A percentile compares a stretch with the other conserved stretches of the same genome.
phyloP scores from a whole-genome alignment of 306 rosid genomes.

The Fagus crenata region DNA sequence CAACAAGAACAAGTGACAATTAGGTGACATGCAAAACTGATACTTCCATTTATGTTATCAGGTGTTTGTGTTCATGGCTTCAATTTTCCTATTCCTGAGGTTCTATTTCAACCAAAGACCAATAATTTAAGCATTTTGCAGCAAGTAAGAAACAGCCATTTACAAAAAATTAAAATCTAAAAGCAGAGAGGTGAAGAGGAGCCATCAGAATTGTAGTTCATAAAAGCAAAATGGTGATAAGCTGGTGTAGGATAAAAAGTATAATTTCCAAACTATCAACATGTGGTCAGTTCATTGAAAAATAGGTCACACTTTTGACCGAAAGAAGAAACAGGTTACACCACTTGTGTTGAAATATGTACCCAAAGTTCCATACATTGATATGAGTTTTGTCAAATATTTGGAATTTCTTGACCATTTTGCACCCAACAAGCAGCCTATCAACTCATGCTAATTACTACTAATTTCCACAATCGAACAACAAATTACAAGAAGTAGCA shows the following conservation, averaged over 20 bases:
- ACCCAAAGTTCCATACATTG: not conserved
- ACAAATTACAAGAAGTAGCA: not conserved
- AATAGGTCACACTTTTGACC: no score
- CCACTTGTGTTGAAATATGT: not conserved
- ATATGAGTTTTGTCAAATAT: not conserved
- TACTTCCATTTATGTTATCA: not conserved
- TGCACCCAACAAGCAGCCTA: constrained; percentile 8
- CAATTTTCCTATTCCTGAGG: not conserved
- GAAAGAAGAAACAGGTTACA: constrained; percentile 1
- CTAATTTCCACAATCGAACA: not conserved
- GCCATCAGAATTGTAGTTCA: not conserved
- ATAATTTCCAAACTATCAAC: not conserved
- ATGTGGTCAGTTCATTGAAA: no score
- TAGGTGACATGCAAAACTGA: constrained; percentile 6
- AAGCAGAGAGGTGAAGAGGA: not conserved
- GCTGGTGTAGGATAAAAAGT: not conserved
- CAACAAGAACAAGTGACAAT: constrained; percentile 24
- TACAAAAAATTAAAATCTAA: not conserved
- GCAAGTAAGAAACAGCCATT: not conserved
- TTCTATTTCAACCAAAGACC: not conserved
- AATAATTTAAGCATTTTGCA: not conserved
- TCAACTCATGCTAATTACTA: not conserved
- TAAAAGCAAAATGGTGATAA: not conserved
- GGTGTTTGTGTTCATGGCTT: not conserved
- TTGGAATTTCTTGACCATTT: constrained; percentile 14